These are phyloP conservation scores for Amborella trichopoda DNA, from an alignment of 164 flowering plant genomes.

Conservation along the genomic window DNA sequence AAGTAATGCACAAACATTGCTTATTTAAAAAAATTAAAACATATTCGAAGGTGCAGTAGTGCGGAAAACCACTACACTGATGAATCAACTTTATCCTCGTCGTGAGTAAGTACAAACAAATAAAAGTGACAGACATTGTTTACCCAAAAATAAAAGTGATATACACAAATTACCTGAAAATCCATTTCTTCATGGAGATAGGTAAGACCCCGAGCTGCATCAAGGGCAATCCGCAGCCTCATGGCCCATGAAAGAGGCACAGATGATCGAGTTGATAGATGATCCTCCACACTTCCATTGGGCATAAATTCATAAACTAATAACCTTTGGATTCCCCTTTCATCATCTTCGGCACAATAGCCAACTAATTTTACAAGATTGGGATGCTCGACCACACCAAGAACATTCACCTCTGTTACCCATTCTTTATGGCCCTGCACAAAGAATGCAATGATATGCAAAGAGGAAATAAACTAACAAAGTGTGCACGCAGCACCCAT, in stretches of 20 bases:
- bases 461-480: slow-evolving; percentile 1
- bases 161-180: slow-evolving; percentile 52
- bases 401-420: slow-evolving; percentile 94
- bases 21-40: too few relatives aligned
- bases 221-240: slow-evolving; percentile 77
- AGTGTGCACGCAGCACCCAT: not conserved
- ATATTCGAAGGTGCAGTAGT: too few relatives aligned
- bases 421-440: slow-evolving; percentile 99
- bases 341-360: slow-evolving; percentile 90
- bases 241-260: slow-evolving; percentile 59
- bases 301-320: slow-evolving; percentile 82
- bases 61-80: too few relatives aligned
- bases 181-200: slow-evolving; percentile 92
- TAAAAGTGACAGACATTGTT: too few relatives aligned
- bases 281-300: slow-evolving; percentile 73
- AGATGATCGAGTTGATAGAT: slow-evolving; percentile 41
- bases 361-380: slow-evolving; percentile 90
- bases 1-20: too few relatives aligned
- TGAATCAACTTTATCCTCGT: too few relatives aligned
- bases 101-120: too few relatives aligned
- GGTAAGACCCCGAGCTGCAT: slow-evolving; percentile 82
- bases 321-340: slow-evolving; percentile 89
- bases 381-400: slow-evolving; percentile 87
- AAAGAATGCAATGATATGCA: too few relatives aligned
- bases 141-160: not conserved